Evolutionary conservation across 176 grass and related monocot species (phyloP).

Genomic region (Metroxylon sagu): DNA sequence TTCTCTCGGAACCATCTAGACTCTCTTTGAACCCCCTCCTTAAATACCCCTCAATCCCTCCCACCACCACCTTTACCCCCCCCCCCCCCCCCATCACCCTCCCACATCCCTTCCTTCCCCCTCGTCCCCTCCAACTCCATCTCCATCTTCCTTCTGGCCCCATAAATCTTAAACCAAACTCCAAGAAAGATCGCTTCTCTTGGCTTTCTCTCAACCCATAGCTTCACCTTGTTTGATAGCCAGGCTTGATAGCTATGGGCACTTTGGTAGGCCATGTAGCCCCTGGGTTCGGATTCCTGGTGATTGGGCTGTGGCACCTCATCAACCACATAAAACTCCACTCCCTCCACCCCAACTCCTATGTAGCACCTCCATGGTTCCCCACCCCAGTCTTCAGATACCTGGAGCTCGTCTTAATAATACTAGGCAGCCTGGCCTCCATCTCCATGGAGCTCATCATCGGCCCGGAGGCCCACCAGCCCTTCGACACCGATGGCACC

Average conservation of each 20-base stretch:
- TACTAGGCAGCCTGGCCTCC: constrained; percentile 31
- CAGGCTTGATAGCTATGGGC: constrained; percentile 35
- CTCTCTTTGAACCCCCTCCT: too few relatives aligned
- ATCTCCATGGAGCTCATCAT: constrained; percentile 90
- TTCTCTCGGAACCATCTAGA: too few relatives aligned
- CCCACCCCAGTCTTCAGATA: constrained; percentile 33
- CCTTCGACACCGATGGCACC: constrained; percentile 73
- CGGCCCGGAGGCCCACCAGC: constrained; percentile 72
- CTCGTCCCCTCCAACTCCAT: too few relatives aligned
- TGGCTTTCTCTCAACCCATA: too few relatives aligned
- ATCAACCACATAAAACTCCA: constrained; percentile 73
- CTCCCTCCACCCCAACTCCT: constrained; percentile 45
- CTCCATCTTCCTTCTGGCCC: too few relatives aligned
- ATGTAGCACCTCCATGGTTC: constrained; percentile 73
- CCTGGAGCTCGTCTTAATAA: constrained; percentile 62
- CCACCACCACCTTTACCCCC: too few relatives aligned
- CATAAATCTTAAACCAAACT: too few relatives aligned
- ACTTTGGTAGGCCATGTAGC: constrained; percentile 74
- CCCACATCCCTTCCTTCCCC: too few relatives aligned
- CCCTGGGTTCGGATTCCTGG: constrained; percentile 65
- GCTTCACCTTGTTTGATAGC: too few relatives aligned
- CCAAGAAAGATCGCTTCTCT: too few relatives aligned
- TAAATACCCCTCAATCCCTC: too few relatives aligned
- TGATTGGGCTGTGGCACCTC: constrained; percentile 83
- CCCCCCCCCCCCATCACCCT: too few relatives aligned